Evolutionary conservation across 208 protist species (phyloP).

Genomic region (Leishmania gerbilli): DNA sequence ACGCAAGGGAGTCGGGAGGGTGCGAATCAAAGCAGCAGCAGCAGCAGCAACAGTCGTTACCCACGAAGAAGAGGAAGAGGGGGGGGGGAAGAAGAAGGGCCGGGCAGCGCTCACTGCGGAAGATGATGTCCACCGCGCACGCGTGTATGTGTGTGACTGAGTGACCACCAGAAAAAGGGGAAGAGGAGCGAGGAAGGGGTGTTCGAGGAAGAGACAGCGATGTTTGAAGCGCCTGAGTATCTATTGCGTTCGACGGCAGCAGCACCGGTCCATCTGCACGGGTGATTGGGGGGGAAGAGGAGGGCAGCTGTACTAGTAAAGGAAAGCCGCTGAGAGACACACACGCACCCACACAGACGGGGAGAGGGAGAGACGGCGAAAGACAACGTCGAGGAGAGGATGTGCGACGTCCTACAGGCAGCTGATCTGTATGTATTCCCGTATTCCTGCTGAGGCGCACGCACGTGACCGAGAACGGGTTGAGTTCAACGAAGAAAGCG

Average conservation of each 20-base stretch:
- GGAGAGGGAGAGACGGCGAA: neutral
- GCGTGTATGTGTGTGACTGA: slow-evolving; percentile 1
- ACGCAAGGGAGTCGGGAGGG: slow-evolving; percentile 2
- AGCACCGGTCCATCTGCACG: neutral
- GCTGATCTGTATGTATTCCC: neutral
- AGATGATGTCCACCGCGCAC: neutral
- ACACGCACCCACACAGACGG: neutral
- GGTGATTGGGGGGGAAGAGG: neutral
- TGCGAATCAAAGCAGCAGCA: neutral
- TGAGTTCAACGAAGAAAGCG: neutral
- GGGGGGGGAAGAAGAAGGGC: neutral
- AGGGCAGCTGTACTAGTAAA: neutral
- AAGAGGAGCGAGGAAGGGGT: neutral
- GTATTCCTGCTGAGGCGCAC: neutral
- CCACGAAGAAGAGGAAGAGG: neutral
- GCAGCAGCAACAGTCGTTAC: neutral
- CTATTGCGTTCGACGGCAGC: neutral
- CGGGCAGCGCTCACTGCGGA: neutral
- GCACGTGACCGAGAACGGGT: neutral
- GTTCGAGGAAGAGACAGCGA: neutral
- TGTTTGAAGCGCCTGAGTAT: neutral
- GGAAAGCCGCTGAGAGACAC: neutral
- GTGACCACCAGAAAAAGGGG: slow-evolving; percentile 1
- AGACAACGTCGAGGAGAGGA: neutral
- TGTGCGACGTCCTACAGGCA: neutral